These are phyloP conservation scores for Rhododendron ovatum DNA, from an alignment of 148 eudicot species.

Conservation along the genomic window DNA sequence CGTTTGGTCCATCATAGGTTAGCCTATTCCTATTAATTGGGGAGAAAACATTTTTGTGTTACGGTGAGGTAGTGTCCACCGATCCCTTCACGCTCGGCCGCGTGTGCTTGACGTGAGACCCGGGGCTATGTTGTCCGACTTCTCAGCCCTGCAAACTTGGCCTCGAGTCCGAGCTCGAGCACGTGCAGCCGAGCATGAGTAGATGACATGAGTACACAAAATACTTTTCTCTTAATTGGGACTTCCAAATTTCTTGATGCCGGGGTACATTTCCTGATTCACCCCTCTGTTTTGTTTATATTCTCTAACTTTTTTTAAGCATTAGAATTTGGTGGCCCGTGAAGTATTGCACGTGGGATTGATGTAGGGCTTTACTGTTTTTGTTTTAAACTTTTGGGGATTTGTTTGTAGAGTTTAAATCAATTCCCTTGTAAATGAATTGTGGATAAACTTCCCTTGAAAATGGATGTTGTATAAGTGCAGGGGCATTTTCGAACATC, in stretches of 20 bases:
- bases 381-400: neutral
- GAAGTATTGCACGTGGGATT: neutral
- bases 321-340: neutral
- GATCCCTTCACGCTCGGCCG: neutral
- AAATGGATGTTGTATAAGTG: neutral
- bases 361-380: neutral
- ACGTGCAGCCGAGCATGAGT: neutral
- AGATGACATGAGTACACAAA: neutral
- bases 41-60: neutral
- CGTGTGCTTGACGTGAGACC: neutral
- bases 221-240: neutral
- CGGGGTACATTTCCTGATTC: slow-evolving; percentile 4
- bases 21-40: slow-evolving; percentile 40
- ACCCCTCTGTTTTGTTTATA: slow-evolving; percentile 18
- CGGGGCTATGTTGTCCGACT: too few relatives aligned
- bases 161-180: neutral
- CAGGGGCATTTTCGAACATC: neutral
- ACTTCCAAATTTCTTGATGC: neutral
- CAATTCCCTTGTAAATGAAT: neutral
- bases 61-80: neutral
- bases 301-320: neutral
- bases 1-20: slow-evolving; percentile 55
- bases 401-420: neutral
- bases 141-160: too few relatives aligned
- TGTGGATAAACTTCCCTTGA: neutral